Evolutionary conservation across 2,329 filamentous ascomycete genomes (phyloP), one percentile per base, ranked within the genome.

Genomic region (Penicillium sp.): DNA sequence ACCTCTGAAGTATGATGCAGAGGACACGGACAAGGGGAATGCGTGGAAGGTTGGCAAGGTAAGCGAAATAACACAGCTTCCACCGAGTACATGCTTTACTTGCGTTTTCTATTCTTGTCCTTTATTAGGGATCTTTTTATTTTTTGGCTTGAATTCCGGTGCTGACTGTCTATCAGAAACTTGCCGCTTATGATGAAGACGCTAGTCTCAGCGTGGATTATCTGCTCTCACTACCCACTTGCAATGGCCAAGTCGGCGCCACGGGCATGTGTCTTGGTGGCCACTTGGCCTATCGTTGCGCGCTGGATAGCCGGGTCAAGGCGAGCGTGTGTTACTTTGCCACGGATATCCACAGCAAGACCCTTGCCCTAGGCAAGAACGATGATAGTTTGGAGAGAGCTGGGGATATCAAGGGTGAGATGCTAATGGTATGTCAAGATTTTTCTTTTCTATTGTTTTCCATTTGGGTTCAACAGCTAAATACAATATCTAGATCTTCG

Each of bases 201-300:
- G 85, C 88, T 3, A 79, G 79, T 57, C 80, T 85, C 40, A 83
- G 85, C 4, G 84, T 93, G 35, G 85, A 90, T 71, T 78, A 85
- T 58, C 83, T 94, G 31, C 80, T 93, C 4, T 82, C 81, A 24
- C 81, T 92, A 22, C 82, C 85, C 5, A 91, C 88, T n/a, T 90
- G 92, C 75, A 95, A 86, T 59, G 92, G 92, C 48, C 82, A 84
- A 35, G 84, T 96, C 63, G 90, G 90, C 44, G 80, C 87, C 5
- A 92, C 89, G 13, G 90, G 90, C 58, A 97, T 97, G 92, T 97
- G 92, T 73, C 85, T 97, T 1, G 93, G 93, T 50, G 92, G 93
- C 1, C 93, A 97, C 71, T 83, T 97, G 18, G 90, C 89, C 74
- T 88, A 85, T 71, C 80, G 86, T 40, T 85, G 82, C 65, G 85